Evolutionary conservation across 805 yeast genomes (phyloP).

Genomic region (Lachancea cidri): DNA sequence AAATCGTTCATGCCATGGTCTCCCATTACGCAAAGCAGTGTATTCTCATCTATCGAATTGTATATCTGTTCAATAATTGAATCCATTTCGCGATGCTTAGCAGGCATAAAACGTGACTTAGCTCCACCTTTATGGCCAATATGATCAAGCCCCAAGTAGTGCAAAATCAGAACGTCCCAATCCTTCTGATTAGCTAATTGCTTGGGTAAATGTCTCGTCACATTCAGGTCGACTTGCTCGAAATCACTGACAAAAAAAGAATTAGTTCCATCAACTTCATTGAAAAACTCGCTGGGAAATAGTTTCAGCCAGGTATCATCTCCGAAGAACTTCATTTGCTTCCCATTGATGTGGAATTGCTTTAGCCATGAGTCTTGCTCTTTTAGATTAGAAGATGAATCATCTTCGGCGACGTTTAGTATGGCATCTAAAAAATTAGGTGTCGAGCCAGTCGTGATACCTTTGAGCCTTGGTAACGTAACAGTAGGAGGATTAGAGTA

Average conservation of each 20-base stretch:
- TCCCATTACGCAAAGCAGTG: slow-evolving; percentile 74
- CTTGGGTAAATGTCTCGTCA: slow-evolving; percentile 73
- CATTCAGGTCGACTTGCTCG: slow-evolving; percentile 89
- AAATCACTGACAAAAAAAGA: slow-evolving; percentile 94
- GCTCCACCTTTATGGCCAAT: slow-evolving; percentile 99
- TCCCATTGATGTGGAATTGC: slow-evolving; percentile 45
- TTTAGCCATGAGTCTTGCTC: slow-evolving; percentile 84
- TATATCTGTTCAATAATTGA: slow-evolving; percentile 50
- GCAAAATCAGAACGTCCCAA: slow-evolving; percentile 88
- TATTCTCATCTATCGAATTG: slow-evolving; percentile 39
- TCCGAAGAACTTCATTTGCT: slow-evolving; percentile 75
- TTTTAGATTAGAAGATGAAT: slow-evolving; percentile 58
- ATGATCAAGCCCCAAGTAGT: slow-evolving; percentile 91
- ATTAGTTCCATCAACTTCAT: slow-evolving; percentile 74
- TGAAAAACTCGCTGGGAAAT: slow-evolving; percentile 63
- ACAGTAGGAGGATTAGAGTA: slow-evolving; percentile 95
- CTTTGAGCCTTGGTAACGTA: slow-evolving; percentile 88
- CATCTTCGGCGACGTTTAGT: slow-evolving; percentile 87
- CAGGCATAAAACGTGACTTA: slow-evolving; percentile 67
- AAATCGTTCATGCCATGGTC: slow-evolving; percentile 96
- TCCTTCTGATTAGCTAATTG: slow-evolving; percentile 41
- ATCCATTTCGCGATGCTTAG: slow-evolving; percentile 87
- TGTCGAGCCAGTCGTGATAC: slow-evolving; percentile 89
- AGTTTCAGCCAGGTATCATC: slow-evolving; percentile 97
- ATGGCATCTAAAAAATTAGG: slow-evolving; percentile 94